Base-by-base conservation (phyloP, 441 rosid genomes). In the Monsonia emarginata region DNA sequence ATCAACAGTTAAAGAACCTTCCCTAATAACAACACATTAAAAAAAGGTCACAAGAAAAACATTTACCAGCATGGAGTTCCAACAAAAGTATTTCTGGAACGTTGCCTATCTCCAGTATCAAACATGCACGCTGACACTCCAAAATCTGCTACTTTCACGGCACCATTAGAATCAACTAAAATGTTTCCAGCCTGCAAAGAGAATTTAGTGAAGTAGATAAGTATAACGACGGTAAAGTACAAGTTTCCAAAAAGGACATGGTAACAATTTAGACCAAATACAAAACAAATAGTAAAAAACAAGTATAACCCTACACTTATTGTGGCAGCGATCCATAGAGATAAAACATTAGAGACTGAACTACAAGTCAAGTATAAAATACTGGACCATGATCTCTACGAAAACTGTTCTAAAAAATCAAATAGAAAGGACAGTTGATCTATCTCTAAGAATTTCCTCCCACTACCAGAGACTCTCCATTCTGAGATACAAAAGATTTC, bases 91-190 rank as follows among this genome's bases (percentile, higher is more conserved):
- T 94, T 94, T 83, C 99, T 83, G 5, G 95, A 83, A 34, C 92
- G 95, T 74, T 86, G 96, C 79, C 99, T 88, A 75, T 91, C 96
- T 74, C 99, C 99, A 0, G 95, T 76, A 77, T 94, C 97, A 72
- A 91, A 94, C 97, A 94, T 88, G 88, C 97, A 84, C 36, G 96
- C 96, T 61, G 97, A 91, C 42, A 94, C 97, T 58, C 99, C 96
- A 75, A 89, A 94, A 76, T 94, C 99, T 44, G 99, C 99, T 74
- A 91, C 76, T 88, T 86, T 94, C 71, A 94, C 85, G 22, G 81
- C 70, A 65, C 99, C 99, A 73, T 82, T 83, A 65, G 82, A 72
- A 80, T 86, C 91, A 71, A 94, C 38, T 72, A 94, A 78, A 73
- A 94, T 89, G 68, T 94, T 94, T 58, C 97, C 97, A 78, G 99